Conservation (phyloP, 1,284 basidiomycete genomes). For the Agroathelia rolfsii region DNA sequence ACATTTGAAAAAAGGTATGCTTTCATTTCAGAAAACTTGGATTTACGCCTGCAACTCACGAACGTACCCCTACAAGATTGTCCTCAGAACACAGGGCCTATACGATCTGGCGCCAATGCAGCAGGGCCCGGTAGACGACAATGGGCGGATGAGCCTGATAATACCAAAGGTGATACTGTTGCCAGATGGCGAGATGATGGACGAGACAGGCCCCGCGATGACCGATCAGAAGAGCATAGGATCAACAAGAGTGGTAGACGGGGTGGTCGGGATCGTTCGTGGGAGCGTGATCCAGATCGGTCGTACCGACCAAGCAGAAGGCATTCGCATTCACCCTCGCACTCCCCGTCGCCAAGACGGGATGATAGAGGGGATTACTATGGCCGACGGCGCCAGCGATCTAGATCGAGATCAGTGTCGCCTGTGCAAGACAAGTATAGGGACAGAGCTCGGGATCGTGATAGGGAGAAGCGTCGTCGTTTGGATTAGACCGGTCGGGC, state of each 20-base stretch:
- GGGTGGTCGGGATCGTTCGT: too few species aligned
- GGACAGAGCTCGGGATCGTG: constrained; percentile 20
- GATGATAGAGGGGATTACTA: constrained; percentile 16
- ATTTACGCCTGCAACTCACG: constrained; percentile 8
- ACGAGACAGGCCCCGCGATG: too few species aligned
- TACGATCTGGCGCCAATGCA: constrained; percentile 41
- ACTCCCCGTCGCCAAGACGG: too few species aligned
- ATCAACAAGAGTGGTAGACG: too few species aligned
- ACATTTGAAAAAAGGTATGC: constrained; percentile 78
- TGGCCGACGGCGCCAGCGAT: constrained; percentile 27
- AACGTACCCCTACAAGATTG: constrained; percentile 39
- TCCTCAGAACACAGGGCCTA: constrained; percentile 62
- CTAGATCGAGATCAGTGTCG: constrained; percentile 33
- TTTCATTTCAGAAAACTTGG: not conserved
- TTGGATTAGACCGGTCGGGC: too few species aligned
- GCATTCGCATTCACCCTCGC: too few species aligned
- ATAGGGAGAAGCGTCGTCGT: constrained; percentile 30
- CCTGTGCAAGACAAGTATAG: too few species aligned
- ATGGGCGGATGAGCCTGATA: constrained; percentile 24
- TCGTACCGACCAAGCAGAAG: too few species aligned
- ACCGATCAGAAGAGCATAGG: too few species aligned
- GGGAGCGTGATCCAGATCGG: too few species aligned
- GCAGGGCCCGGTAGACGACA: constrained; percentile 28
- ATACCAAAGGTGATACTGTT: too few species aligned
- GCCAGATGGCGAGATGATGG: too few species aligned